phyloP scores from a whole-genome alignment of 139 green algal species.

The Astrephomene gubernaculifera region DNA sequence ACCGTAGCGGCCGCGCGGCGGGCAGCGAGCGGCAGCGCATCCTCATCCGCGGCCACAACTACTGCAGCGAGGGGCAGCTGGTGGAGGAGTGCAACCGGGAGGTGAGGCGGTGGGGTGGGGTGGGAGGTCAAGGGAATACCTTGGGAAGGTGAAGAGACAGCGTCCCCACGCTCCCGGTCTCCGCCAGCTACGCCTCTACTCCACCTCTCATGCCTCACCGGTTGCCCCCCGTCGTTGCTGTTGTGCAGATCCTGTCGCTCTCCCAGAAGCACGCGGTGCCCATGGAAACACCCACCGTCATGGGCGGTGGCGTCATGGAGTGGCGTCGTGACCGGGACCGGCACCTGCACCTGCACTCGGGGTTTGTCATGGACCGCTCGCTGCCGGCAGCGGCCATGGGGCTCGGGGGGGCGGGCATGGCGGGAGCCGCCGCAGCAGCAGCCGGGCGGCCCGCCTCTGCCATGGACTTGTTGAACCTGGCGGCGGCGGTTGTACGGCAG shows the following conservation, averaged over 20 bases:
- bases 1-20: constrained; percentile 36
- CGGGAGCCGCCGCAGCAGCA: no score
- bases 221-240: neutral
- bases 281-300: constrained; percentile 56
- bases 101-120: constrained; percentile 30
- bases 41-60: constrained; percentile 75
- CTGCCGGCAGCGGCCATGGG: constrained; percentile 7
- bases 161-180: neutral
- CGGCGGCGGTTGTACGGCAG: constrained; percentile 61
- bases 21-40: constrained; percentile 70
- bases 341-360: constrained; percentile 50
- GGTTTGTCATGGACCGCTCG: constrained; percentile 33
- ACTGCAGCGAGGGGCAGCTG: constrained; percentile 60
- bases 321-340: constrained; percentile 70
- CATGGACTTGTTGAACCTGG: constrained; percentile 60
- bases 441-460: neutral
- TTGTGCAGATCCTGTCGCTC: constrained; percentile 49
- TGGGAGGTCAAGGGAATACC: neutral
- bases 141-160: no score
- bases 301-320: constrained; percentile 74
- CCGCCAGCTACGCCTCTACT: neutral
- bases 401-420: neutral
- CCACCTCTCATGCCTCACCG: neutral
- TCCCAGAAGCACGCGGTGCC: constrained; percentile 48
- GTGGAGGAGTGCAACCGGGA: constrained; percentile 59